Conservation (phyloP, 495 filamentous ascomycete genomes). For the Penicillium salamii region DNA sequence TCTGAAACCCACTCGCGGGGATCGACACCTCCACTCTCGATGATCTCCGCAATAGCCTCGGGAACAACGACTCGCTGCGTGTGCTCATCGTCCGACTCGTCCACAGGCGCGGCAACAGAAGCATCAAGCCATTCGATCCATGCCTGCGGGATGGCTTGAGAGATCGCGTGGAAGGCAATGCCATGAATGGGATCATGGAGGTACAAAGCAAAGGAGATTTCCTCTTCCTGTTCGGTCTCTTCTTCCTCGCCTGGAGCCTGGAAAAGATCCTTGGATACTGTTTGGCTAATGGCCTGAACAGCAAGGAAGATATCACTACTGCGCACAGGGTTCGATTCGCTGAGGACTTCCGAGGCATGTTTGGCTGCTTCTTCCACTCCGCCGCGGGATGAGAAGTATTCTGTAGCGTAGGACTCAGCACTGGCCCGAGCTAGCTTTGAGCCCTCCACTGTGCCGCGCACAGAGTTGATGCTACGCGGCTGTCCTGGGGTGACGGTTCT, state of each 20-base stretch:
- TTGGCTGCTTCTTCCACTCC: conserved; percentile 79
- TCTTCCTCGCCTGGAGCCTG: conserved; percentile 55
- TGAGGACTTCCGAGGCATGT: conserved; percentile 67
- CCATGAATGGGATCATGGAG: conserved; percentile 90
- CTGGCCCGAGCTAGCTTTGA: conserved; percentile 84
- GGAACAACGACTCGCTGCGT: conserved; percentile 54
- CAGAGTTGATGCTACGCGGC: conserved; percentile 73
- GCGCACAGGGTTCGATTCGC: conserved; percentile 83
- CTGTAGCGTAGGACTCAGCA: conserved; percentile 80
- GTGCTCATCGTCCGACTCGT: conserved; percentile 32
- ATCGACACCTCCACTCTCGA: conserved; percentile 86
- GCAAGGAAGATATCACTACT: conserved; percentile 93
- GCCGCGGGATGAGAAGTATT: conserved; percentile 73
- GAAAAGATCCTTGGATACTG: conserved; percentile 64
- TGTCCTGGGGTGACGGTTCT: conserved; percentile 58
- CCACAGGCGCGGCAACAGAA: conserved; percentile 49
- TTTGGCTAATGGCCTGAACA: conserved; percentile 78
- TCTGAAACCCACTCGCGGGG: conserved; percentile 96
- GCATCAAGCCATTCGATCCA: conserved; percentile 95
- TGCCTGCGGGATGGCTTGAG: conserved; percentile 76
- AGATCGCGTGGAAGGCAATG: conserved; percentile 80
- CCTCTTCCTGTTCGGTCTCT: conserved; percentile 52
- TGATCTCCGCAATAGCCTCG: conserved; percentile 81
- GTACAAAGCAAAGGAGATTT: conserved; percentile 83
- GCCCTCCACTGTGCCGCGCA: conserved; percentile 78